phyloP scores from a whole-genome alignment of 768 basidiomycete species.

The Amanita polypyramis region DNA sequence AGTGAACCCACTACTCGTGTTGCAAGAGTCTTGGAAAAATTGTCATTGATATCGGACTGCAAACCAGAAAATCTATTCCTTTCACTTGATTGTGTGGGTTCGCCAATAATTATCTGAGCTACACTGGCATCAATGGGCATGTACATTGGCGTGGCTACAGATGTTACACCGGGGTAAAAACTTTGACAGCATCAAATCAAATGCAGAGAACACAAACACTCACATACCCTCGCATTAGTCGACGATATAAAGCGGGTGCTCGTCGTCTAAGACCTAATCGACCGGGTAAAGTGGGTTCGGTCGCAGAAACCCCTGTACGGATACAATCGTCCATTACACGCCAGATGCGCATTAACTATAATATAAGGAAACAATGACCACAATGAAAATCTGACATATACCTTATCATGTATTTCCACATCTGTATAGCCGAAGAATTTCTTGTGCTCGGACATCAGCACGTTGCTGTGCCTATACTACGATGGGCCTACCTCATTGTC shows the following conservation, averaged over 20 bases:
- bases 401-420: conserved; percentile 67
- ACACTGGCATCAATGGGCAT: conserved; percentile 22
- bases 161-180: conserved; percentile 39
- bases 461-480: background rate
- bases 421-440: conserved; percentile 66
- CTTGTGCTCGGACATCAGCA: conserved; percentile 13
- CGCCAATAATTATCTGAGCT: conserved; percentile 13
- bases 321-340: conserved; percentile 91
- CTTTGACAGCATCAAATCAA: conserved; percentile 14
- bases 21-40: conserved; percentile 16
- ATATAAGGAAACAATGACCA: background rate
- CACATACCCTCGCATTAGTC: conserved; percentile 78
- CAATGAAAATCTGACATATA: conserved; percentile 13
- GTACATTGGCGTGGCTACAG: conserved; percentile 22
- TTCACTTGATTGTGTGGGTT: conserved; percentile 10
- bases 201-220: conserved; percentile 3
- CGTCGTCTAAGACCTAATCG: conserved; percentile 67
- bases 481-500: conserved; percentile 61
- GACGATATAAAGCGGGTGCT: conserved; percentile 81
- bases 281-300: conserved; percentile 79
- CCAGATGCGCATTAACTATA: conserved; percentile 71
- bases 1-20: conserved; percentile 60
- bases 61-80: conserved; percentile 10
- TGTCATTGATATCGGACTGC: conserved; percentile 5
- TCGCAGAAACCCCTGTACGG: conserved; percentile 69